Evolutionary conservation across 805 yeast species (phyloP).

Genomic region (Wickerhamomyces canadensis): DNA sequence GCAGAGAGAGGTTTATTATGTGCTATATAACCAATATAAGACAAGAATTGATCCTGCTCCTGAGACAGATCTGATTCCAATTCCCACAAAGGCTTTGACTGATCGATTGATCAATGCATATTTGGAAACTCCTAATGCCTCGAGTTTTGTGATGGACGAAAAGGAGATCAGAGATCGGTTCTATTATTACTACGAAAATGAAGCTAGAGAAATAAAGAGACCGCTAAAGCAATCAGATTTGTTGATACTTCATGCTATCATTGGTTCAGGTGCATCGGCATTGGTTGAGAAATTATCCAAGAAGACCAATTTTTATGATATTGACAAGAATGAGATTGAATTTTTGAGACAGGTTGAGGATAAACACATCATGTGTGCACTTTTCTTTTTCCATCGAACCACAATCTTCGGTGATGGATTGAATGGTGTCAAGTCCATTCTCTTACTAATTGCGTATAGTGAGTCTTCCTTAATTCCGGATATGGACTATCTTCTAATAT

Average conservation of each 20-base stretch:
- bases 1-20: constrained; percentile 3
- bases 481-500: constrained; percentile 32
- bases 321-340: constrained; percentile 3
- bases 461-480: constrained; percentile 32
- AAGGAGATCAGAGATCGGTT: constrained; percentile 1
- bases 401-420: constrained; percentile 43
- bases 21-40: constrained; percentile 4
- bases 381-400: constrained; percentile 45
- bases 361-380: constrained; percentile 22
- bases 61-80: constrained; percentile 1
- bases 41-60: constrained; percentile 3
- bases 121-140: neutral
- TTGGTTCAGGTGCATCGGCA: constrained; percentile 1
- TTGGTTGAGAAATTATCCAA: constrained; percentile 1
- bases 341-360: constrained; percentile 2
- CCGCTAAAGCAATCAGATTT: constrained; percentile 3
- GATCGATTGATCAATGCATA: constrained; percentile 1
- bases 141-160: neutral
- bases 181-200: constrained; percentile 3
- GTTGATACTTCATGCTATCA: constrained; percentile 1
- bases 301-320: neutral
- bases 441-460: constrained; percentile 35
- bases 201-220: neutral
- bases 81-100: constrained; percentile 2
- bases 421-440: constrained; percentile 40